Percentiles rank a stretch among this genome's conserved stretches.
phyloP scores from a whole-genome alignment of 345 rosid genomes.

The Firmiana major region DNA sequence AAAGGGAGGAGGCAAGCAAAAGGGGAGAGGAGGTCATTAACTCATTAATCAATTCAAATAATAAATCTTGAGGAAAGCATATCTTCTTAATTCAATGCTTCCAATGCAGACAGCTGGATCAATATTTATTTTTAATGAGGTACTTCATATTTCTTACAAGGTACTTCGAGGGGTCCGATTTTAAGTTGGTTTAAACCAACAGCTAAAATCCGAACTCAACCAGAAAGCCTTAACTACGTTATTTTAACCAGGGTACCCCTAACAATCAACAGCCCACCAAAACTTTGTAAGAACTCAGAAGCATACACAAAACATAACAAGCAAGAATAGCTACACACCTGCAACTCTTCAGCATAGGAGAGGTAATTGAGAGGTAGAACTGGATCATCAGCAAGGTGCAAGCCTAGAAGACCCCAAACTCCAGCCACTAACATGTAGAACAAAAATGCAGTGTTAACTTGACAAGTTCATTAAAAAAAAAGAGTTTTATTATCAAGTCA shows the following conservation, averaged over 20 bases:
- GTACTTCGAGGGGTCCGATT: not conserved
- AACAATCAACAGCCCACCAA: not conserved
- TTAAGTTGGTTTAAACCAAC: not conserved
- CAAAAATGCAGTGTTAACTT: not conserved
- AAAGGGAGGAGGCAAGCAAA: not conserved
- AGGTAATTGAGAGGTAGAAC: slow-evolving; percentile 69
- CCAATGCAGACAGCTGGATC: not conserved
- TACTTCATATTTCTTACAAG: not conserved
- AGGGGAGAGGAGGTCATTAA: not conserved
- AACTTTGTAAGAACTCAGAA: not conserved
- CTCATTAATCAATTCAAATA: not conserved
- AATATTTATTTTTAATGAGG: no score
- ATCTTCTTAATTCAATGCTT: not conserved
- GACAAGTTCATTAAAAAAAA: not conserved
- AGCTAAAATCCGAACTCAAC: not conserved
- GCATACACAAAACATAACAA: not conserved
- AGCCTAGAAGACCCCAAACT: slow-evolving; percentile 84
- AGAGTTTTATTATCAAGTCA: not conserved
- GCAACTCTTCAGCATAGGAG: slow-evolving; percentile 62
- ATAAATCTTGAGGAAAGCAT: not conserved
- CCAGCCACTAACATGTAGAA: slow-evolving; percentile 61
- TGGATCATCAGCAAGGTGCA: slow-evolving; percentile 73
- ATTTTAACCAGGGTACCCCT: not conserved
- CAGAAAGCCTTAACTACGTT: not conserved
- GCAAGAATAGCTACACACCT: slow-evolving; percentile 31